Evolutionary conservation across 2,329 filamentous ascomycete genomes (phyloP).

Genomic region (Fusarium cicatricum): DNA sequence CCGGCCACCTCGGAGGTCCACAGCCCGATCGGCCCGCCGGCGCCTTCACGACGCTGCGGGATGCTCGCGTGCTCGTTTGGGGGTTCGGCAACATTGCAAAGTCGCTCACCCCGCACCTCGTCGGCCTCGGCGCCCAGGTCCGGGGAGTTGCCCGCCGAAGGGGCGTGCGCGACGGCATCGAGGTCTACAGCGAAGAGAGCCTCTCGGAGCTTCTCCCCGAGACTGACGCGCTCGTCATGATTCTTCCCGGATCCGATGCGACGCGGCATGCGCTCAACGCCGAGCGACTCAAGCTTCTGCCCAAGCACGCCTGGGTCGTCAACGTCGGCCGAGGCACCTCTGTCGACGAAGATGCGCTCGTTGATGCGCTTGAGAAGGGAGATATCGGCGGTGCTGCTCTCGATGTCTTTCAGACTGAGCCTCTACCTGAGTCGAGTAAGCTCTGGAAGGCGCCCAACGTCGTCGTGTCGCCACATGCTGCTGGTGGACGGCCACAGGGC

Average conservation of each 20-base stretch:
- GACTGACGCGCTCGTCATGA: conserved; percentile 74
- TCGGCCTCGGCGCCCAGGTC: conserved; percentile 64
- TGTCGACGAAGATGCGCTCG: conserved; percentile 59
- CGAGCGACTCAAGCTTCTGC: conserved; percentile 61
- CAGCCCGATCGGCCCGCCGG: conserved; percentile 65
- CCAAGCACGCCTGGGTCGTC: conserved; percentile 65
- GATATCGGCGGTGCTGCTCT: conserved; percentile 58
- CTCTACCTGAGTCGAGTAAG: conserved; percentile 52
- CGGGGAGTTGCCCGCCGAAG: conserved; percentile 63
- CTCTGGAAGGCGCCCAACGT: conserved; percentile 62
- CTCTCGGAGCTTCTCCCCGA: conserved; percentile 61
- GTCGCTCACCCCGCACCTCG: conserved; percentile 62
- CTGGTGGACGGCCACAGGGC: conserved; percentile 67
- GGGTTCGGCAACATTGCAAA: conserved; percentile 74
- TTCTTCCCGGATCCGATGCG: conserved; percentile 65
- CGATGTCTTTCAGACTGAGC: conserved; percentile 59
- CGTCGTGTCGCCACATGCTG: conserved; percentile 65
- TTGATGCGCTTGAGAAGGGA: conserved; percentile 53
- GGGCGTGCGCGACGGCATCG: conserved; percentile 65
- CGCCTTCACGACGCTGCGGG: conserved; percentile 66
- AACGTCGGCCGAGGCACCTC: conserved; percentile 61
- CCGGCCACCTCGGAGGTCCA: conserved; percentile 67
- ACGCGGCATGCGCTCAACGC: conserved; percentile 64
- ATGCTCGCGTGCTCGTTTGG: conserved; percentile 68
- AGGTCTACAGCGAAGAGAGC: conserved; percentile 64